Base-by-base conservation (phyloP, 2,329 filamentous ascomycete genomes). In the Fusarium illudens region DNA sequence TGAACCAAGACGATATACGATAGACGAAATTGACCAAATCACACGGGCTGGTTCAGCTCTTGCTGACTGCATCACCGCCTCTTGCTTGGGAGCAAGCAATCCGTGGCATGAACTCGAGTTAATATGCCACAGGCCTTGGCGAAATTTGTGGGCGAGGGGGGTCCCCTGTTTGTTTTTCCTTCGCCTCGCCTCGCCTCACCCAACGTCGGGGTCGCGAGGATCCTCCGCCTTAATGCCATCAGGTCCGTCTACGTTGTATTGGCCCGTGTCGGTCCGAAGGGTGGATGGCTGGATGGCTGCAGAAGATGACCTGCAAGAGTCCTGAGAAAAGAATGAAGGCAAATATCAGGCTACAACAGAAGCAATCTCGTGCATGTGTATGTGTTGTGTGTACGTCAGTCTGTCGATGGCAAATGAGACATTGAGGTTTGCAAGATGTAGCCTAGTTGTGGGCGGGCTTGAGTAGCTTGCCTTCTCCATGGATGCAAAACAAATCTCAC, bases 61-160 rank as follows among this genome's bases (percentile, higher is more conserved):
- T 30, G 60, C 49, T 69, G 67, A 70, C 67, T 58, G 67, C 56
- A 70, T 67, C 30, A 64, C 68, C 62, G 48, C 51, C 22, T 50
- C 39, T 58, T 37, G 22, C 17, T 42, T 54, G 15, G 17, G 34
- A 29, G 19, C n/a, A 49, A 56, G 27, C 22, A 50, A 25, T 4
- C 8, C 19, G 30, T 17, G 51, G 63, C 66, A 58, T 67, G 55
- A 70, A 58, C 42, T 60, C n/a, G 53, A 49, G 33, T 52, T 19
- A 53, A 58, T 55, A 65, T 60, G 58, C 27, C 34, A 51, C n/a
- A 20, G 58, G 36, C 67, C 67, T 69, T 57, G 67, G 56, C 46
- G 42, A 57, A 57, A 39, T 54, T 34, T 25, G 46, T 49, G 54
- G 53, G 39, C 53, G 29, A 56, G 32, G 36, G 49, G 39, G 55